phyloP scores from a whole-genome alignment of 345 rosid species.

The Cardiospermum halicacabum region DNA sequence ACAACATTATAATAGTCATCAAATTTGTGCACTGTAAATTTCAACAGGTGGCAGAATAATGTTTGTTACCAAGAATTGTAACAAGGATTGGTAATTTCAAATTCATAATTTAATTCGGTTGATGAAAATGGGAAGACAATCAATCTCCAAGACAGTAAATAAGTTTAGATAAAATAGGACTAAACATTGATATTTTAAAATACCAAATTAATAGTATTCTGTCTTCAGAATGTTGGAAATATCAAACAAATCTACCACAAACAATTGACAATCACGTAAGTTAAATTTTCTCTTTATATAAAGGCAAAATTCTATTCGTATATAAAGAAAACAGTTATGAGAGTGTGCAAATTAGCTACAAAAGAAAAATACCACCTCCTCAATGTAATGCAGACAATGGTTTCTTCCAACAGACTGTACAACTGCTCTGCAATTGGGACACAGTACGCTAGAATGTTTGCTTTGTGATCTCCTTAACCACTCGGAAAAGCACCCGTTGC shows the following conservation, averaged over 20 bases:
- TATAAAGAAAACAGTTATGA: no score
- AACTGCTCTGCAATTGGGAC: slow-evolving; percentile 91
- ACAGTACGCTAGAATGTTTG: slow-evolving; percentile 57
- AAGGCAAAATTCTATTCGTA: no score
- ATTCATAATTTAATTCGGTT: neutral
- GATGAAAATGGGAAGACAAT: neutral
- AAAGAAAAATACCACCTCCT: slow-evolving; percentile 47
- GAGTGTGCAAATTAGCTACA: no score
- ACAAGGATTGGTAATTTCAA: neutral
- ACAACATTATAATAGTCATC: neutral
- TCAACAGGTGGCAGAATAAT: neutral
- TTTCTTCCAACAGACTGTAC: slow-evolving; percentile 82
- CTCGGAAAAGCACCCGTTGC: slow-evolving; percentile 97
- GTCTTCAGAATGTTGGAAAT: neutral
- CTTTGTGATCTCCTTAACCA: slow-evolving; percentile 82
- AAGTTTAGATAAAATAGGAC: neutral
- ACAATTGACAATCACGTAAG: neutral
- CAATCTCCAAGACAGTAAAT: neutral
- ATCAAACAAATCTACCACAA: neutral
- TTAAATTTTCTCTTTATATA: no score
- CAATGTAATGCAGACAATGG: slow-evolving; percentile 68
- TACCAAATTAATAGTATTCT: neutral
- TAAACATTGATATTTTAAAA: neutral
- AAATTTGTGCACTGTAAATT: neutral
- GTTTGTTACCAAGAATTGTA: neutral